Percentiles rank a stretch among this genome's conserved stretches.
phyloP scores from a whole-genome alignment of 73 alveolate species.

The Tetrahymena borealis region DNA sequence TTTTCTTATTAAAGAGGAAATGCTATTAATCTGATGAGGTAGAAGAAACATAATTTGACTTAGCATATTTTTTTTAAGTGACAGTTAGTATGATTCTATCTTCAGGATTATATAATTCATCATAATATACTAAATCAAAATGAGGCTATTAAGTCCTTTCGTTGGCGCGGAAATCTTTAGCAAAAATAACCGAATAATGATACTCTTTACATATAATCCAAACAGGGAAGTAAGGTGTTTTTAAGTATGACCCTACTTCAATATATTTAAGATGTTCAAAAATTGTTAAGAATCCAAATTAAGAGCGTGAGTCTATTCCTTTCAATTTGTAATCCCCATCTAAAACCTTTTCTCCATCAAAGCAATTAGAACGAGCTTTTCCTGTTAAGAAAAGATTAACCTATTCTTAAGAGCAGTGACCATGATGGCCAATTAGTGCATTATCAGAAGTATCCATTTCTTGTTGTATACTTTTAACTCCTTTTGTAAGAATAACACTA shows the following conservation, averaged over 20 bases:
- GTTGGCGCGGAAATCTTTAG: conserved; percentile 37
- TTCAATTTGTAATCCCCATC: conserved; percentile 48
- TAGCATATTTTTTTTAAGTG: conserved; percentile 28
- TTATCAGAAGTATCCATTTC: conserved; percentile 25
- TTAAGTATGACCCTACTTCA: conserved; percentile 45
- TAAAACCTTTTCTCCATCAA: conserved; percentile 58
- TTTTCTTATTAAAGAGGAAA: not conserved
- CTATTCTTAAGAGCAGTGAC: conserved; percentile 59
- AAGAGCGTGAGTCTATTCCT: conserved; percentile 51
- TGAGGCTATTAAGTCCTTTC: conserved; percentile 3
- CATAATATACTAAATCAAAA: conserved; percentile 58
- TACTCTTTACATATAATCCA: conserved; percentile 65
- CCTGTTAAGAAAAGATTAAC: conserved; percentile 62
- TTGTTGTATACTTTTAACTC: not conserved
- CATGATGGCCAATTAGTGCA: conserved; percentile 46
- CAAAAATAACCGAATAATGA: conserved; percentile 57
- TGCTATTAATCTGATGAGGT: conserved; percentile 5
- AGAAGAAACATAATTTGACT: conserved; percentile 2
- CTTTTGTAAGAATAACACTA: conserved; percentile 27
- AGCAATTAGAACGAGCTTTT: conserved; percentile 52
- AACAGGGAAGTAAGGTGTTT: conserved; percentile 55
- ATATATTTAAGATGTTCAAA: conserved; percentile 57
- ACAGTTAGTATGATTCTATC: conserved; percentile 50
- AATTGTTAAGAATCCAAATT: conserved; percentile 54
- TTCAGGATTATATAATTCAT: conserved; percentile 51